These are phyloP conservation scores for Garcia nutans DNA, from an alignment of 345 rosid species.

Conservation along the genomic window DNA sequence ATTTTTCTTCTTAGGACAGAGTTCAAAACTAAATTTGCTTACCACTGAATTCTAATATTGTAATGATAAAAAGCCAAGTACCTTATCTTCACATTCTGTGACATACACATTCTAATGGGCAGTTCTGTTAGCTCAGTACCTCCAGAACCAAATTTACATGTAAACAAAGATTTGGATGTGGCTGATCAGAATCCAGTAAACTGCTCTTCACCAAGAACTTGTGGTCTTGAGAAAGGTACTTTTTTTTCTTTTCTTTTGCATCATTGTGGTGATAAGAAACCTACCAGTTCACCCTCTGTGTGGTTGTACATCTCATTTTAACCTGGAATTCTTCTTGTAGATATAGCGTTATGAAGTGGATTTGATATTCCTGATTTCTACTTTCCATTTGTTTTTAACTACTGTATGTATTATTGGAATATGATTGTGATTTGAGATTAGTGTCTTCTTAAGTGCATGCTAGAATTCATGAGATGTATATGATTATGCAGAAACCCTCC, in stretches of 20 bases:
- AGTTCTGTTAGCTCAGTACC: constrained; percentile 6
- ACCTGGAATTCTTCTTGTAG: neutral
- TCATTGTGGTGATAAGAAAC: neutral
- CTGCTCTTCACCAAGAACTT: constrained; percentile 4
- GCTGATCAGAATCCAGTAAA: constrained; percentile 5
- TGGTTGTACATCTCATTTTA: neutral
- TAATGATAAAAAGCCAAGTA: neutral
- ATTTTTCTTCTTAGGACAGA: neutral
- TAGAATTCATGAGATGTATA: neutral
- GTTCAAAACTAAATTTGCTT: neutral
- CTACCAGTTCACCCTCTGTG: too few relatives aligned
- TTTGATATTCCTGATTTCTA: neutral
- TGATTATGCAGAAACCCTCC: neutral
- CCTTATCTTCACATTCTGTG: constrained; percentile 17
- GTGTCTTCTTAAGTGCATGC: neutral
- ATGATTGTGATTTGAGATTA: neutral
- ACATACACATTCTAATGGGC: constrained; percentile 15
- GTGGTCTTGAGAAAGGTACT: constrained; percentile 23
- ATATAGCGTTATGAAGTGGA: neutral
- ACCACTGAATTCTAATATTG: neutral
- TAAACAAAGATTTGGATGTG: constrained; percentile 18
- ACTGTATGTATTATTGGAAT: neutral
- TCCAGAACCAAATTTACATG: constrained; percentile 15
- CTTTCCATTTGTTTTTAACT: neutral
- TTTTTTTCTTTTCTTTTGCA: neutral